Evolutionary conservation across 1,284 basidiomycete species (phyloP), one percentile per base, ranked within the genome.

Genomic region (Microbotryum saponariae): DNA sequence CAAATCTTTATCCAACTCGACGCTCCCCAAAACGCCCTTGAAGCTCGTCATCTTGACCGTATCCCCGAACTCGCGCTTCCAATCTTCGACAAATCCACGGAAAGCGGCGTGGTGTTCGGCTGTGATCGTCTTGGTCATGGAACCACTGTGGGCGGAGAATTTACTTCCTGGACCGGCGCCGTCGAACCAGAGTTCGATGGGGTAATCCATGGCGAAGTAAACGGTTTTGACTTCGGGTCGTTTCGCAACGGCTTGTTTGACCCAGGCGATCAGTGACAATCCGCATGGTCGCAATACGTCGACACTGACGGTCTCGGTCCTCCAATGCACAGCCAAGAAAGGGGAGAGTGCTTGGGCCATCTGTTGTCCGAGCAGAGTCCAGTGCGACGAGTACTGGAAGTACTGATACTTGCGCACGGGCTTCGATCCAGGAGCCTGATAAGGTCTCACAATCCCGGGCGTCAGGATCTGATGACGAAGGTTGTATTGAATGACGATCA

Each of bases 121-220:
- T 6, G 71, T 73, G 33, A 73, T 53, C 25, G 62, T 54, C 45
- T 68, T 71, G 14, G 61, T 64, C 56, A 73, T 69, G 33, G 72
- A 72, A 8, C 72, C 70, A n/a, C 60, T 63, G 44, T 71, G 67
- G 7, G 70, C 69, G 33, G 37, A 42, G 16, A 42, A 42, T 16
- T 42, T 16, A 1, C 0, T 48, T 44, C 21, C 42, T 48, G 9
- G 50, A 27, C n/a, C 50, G 48, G 21, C 63, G 21, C 56, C 60
- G 45, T 60, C 56, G n/a, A 45, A 45, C 20, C 65, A 33, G 27
- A 66, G 51, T 44, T 71, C 70, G 56, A 73, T 56, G 25, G 72
- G 72, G 60, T 72, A 73, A 52, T 73, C 72, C 16, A 70, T 73
- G 31, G 71, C 70, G 33, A 73, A 63, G 57, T 70, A 73, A 44